Evolutionary conservation across 495 filamentous ascomycete species (phyloP).

Genomic region (Xylaria telfairii): DNA sequence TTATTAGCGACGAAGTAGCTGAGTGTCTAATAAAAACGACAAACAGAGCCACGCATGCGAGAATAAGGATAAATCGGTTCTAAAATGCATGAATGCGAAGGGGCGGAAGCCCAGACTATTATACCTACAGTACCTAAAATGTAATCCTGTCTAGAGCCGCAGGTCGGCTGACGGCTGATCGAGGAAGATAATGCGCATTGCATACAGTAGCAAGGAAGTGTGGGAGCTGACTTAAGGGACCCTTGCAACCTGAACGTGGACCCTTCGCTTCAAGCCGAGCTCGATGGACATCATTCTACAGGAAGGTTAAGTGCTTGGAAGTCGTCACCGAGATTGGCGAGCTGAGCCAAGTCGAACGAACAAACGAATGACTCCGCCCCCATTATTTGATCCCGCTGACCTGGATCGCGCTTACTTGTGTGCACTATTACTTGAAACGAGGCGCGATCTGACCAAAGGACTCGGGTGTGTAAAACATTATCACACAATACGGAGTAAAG

Average conservation of each 20-base stretch:
- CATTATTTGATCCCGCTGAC: background rate
- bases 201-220: no score
- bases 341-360: background rate
- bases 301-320: background rate
- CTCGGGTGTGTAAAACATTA: no score
- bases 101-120: background rate
- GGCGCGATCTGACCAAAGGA: background rate
- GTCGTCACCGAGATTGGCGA: conserved; percentile 15
- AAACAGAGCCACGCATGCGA: background rate
- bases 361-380: conserved; percentile 19
- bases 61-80: background rate
- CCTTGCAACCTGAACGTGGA: background rate
- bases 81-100: background rate
- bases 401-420: conserved; percentile 14
- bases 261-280: conserved; percentile 14
- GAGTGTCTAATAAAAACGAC: background rate
- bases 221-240: no score
- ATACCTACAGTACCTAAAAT: background rate
- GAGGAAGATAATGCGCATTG: background rate
- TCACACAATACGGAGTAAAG: no score
- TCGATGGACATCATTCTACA: background rate
- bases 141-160: background rate
- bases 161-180: background rate
- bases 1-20: background rate
- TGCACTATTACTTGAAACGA: background rate